Base-by-base conservation (phyloP, 768 basidiomycete genomes). In the Royoungia palumana region DNA sequence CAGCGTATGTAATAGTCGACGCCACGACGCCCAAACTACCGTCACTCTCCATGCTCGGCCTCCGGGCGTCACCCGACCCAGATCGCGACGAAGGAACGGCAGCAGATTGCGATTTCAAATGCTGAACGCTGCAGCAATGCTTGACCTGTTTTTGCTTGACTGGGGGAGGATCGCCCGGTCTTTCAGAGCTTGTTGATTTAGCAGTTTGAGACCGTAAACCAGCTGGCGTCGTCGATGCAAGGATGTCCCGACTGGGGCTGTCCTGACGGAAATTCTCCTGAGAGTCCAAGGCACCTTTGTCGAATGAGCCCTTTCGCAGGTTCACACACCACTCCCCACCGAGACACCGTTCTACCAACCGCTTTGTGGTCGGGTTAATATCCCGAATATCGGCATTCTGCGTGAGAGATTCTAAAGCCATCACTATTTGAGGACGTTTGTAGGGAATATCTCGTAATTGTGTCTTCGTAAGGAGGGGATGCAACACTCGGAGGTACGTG, bases 401-500 rank as follows among this genome's bases (percentile, higher is more conserved):
- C 28, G 86, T 75, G 24, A 96, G 77, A 0, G 83, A 85, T 59
- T 92, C 87, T 24, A 99, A 78, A 11, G 87, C 76, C 39, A 82
- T 81, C 17, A 92, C 83, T 58, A 98, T 89, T 64, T 94, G 89
- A 2, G 86, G 77, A 8, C 94, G 88, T 64, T 99, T 99, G 73
- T 98, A 97, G 0, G 92, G 89, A 49, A 83, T 70, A 13, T 80
- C 72, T 12, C 83, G 83, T 6, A 99, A 76, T 66, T 99, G 96
- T 0, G 95, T 98, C 67, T 90, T 93, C 10, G 89, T 93, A 36
- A 99, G 78, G 5, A 99, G 82, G 0, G 95, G 96, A 62, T 98
- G 91, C 14, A 99, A 76, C 10, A 99, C 96, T 17, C 96, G 89
- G 27, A 98, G 85, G 65, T 94, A 99, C 1, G 95, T 98, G 65